Base-by-base conservation (phyloP, 306 rosid genomes). In the Quercus mongolica region DNA sequence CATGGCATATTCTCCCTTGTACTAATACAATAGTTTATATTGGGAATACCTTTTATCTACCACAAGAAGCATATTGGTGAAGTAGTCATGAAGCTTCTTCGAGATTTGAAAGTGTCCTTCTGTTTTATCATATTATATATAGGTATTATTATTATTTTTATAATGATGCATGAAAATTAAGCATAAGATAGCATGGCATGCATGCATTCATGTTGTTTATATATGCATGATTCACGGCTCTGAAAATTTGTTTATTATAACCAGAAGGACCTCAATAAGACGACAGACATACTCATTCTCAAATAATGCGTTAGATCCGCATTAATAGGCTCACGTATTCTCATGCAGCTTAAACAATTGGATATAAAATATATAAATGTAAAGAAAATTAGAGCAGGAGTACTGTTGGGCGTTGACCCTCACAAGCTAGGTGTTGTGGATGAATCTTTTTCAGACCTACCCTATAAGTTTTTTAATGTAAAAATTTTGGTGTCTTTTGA, bases 251-350 rank as follows among this genome's bases (percentile, higher is more conserved):
- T 70, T 70, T 46, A 41, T 21, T 28, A 12, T 5, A 70, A 70
- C 14, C 20, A 21, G 12, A 70, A 13, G 15, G 76, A 79, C 23
- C 15, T 57, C 77, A 52, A 77, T 26, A 83, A 78, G 85, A 82
- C 58, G 91, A 92, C 97, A 92, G 87, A 92, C 91, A 92, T 92
- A 78, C 95, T 89, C 95, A 84, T 86, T 87, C 86, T 88, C 77
- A 85, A 89, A 89, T 76, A 78, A 81, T 77, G 83, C 81, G 89
- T 71, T 56, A 76, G 94, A 89, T 89, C 94, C 97, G 92, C 83
- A 86, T 81, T 86, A 85, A 75, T 78, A 85, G 95, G 94, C 77
- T 77, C 89, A 79, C 85, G 88, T 73, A 85, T 80, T 83, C 85
- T 80, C 84, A 87, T 72, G 87, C 86, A 85, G 52, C 44, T 78